A percentile compares a stretch with the other conserved stretches of the same genome.
phyloP scores from a whole-genome alignment of 768 basidiomycete species.

The Boletus pseudo-olivaceus region DNA sequence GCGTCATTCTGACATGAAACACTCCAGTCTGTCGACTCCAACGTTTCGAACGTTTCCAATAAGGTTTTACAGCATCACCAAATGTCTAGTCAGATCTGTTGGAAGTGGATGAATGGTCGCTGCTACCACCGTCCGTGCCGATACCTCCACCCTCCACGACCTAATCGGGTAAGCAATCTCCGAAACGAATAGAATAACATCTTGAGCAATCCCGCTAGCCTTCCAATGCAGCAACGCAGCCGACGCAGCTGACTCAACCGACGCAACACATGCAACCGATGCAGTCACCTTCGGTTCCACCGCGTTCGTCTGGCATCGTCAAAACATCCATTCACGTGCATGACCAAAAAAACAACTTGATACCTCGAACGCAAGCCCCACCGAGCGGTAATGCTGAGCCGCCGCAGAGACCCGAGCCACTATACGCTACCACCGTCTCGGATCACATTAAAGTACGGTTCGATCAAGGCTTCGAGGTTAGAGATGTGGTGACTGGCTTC shows the following conservation, averaged over 20 bases:
- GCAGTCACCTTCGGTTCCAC: background rate
- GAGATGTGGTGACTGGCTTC: slow-evolving; percentile 58
- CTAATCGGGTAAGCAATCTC: slow-evolving; percentile 7
- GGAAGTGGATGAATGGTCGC: background rate
- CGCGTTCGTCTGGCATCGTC: background rate
- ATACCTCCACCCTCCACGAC: slow-evolving; percentile 9
- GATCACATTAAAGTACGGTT: slow-evolving; percentile 56
- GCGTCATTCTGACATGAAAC: background rate
- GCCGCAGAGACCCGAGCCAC: slow-evolving; percentile 13
- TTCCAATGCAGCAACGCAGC: background rate
- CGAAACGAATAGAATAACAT: background rate
- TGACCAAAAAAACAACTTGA: background rate
- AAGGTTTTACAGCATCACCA: background rate
- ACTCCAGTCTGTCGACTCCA: slow-evolving; percentile 20
- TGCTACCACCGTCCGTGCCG: background rate
- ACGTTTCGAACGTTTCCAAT: slow-evolving; percentile 7
- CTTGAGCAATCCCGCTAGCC: slow-evolving; percentile 1
- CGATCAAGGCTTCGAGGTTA: slow-evolving; percentile 57
- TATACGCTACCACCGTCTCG: slow-evolving; percentile 38
- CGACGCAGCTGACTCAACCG: background rate
- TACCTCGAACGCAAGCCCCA: background rate
- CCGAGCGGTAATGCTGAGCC: background rate
- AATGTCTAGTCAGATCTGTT: background rate
- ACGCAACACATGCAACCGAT: background rate
- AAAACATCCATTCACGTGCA: background rate